These are phyloP conservation scores for Alternaria brassicae DNA, from an alignment of 2,329 filamentous ascomycete species.

Conservation along the genomic window DNA sequence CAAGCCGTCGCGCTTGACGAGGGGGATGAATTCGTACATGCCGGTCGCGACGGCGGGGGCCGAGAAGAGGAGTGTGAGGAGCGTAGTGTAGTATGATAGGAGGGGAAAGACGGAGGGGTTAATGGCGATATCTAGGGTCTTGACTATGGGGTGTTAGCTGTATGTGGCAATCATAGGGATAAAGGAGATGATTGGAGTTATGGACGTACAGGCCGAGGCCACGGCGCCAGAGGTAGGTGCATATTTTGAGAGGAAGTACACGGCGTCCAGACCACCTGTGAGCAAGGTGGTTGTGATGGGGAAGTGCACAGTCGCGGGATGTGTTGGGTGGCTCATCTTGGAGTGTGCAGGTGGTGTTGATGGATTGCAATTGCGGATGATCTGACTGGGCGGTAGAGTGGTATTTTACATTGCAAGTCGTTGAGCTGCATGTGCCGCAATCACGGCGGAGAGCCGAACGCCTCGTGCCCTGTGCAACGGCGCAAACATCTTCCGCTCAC, in stretches of 20 bases:
- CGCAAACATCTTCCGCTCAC: conserved; percentile 1
- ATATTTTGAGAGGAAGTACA: conserved; percentile 45
- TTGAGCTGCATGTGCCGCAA: neutral
- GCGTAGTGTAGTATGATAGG: conserved; percentile 55
- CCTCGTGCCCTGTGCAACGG: neutral
- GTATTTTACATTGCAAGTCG: neutral
- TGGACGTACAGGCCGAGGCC: conserved; percentile 32
- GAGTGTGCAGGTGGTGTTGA: neutral
- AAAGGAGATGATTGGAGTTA: neutral
- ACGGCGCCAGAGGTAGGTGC: conserved; percentile 45
- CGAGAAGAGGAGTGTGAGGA: conserved; percentile 48
- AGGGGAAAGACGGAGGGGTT: conserved; percentile 46
- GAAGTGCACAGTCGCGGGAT: conserved; percentile 58
- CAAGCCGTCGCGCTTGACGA: conserved; percentile 55
- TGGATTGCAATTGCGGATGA: neutral
- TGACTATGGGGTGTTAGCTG: conserved; percentile 25
- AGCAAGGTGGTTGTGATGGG: conserved; percentile 56
- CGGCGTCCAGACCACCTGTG: conserved; percentile 52
- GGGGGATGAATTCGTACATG: conserved; percentile 49
- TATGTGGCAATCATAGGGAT: neutral
- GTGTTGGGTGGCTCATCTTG: conserved; percentile 51
- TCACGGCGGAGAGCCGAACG: conserved; percentile 11
- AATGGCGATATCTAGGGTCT: conserved; percentile 37
- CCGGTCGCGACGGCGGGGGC: conserved; percentile 45
- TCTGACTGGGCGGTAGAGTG: neutral